Conservation (phyloP, 805 yeast genomes). For the Yarrowia sp. region DNA sequence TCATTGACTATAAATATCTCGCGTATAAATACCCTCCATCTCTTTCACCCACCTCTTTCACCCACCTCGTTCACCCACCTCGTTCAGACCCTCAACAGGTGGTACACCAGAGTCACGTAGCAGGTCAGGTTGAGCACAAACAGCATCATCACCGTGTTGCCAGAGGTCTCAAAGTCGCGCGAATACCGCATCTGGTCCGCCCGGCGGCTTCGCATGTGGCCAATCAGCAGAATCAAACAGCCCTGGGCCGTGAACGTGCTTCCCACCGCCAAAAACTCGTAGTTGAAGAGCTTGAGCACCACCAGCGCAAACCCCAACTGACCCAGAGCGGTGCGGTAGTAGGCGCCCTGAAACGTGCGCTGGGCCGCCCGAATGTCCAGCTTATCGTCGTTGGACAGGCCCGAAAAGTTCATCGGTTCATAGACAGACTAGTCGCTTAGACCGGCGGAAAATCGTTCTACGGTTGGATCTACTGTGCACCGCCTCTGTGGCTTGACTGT, state of each 20-base stretch:
- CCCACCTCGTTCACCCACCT: no score
- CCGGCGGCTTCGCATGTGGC: background rate
- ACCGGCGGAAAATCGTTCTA: background rate
- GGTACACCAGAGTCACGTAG: constrained; percentile 1
- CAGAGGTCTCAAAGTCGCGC: constrained; percentile 7
- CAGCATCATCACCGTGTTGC: constrained; percentile 19
- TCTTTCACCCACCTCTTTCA: no score
- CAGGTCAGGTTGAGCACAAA: constrained; percentile 12
- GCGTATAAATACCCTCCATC: no score
- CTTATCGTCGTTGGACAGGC: constrained; percentile 16
- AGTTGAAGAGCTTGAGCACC: constrained; percentile 67
- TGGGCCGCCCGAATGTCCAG: constrained; percentile 51
- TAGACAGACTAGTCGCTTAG: background rate
- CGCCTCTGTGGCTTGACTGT: constrained; percentile 1
- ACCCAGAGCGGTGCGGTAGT: constrained; percentile 75
- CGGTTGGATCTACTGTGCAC: background rate
- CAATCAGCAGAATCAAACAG: constrained; percentile 43
- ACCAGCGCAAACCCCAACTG: constrained; percentile 69
- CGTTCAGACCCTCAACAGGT: constrained; percentile 7
- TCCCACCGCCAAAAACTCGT: constrained; percentile 71
- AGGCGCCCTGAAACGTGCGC: constrained; percentile 85
- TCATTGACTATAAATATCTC: no score
- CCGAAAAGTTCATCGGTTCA: constrained; percentile 5
- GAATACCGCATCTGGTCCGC: background rate
- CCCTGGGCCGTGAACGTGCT: constrained; percentile 70